Conservation (phyloP, 495 filamentous ascomycete species). For the Neurospora sp. region DNA sequence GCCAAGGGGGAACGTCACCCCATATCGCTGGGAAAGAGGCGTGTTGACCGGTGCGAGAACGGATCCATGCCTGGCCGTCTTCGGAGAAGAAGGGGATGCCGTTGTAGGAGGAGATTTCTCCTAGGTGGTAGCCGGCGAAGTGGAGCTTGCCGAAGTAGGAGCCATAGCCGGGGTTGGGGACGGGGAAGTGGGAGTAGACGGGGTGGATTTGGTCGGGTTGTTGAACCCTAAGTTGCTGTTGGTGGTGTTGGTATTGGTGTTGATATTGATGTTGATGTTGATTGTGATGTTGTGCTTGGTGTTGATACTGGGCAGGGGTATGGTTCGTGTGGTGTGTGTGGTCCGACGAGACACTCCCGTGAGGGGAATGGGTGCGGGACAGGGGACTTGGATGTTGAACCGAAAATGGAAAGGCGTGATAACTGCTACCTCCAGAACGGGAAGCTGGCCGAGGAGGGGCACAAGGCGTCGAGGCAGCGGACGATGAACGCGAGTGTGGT, state of each 20-base stretch:
- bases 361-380: not conserved
- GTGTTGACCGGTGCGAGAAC: slow-evolving; percentile 34
- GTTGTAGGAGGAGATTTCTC: slow-evolving; percentile 35
- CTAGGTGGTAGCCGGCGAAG: slow-evolving; percentile 39
- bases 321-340: not conserved
- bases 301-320: not conserved
- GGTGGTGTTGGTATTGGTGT: not conserved
- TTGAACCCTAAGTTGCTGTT: not conserved
- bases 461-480: not conserved
- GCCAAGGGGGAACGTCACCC: slow-evolving; percentile 16
- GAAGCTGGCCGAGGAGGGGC: not conserved
- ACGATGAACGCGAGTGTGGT: not conserved
- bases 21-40: slow-evolving; percentile 29
- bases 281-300: not conserved
- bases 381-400: not conserved
- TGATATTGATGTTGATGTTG: not conserved
- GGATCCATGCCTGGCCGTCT: slow-evolving; percentile 38
- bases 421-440: not conserved
- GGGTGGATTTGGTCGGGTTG: not conserved
- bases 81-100: slow-evolving; percentile 37
- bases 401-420: not conserved
- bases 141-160: slow-evolving; percentile 28
- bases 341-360: not conserved
- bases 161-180: not conserved
- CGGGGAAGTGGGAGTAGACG: slow-evolving; percentile 1